Base-by-base conservation (phyloP, 2,329 filamentous ascomycete species). In the Pyrenochaeta sp. region DNA sequence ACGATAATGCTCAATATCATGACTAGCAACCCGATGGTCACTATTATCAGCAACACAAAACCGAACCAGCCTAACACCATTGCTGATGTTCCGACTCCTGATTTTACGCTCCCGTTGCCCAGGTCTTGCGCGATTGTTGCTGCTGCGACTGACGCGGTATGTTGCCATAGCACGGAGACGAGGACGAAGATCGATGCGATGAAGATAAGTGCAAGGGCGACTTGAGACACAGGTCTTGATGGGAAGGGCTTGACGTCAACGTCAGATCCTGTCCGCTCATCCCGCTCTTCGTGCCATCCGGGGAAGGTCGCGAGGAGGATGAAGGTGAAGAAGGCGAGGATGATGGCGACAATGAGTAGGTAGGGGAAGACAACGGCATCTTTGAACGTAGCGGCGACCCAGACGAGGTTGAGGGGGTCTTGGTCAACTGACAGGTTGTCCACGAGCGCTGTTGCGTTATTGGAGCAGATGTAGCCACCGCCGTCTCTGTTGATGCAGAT, bases 41-140 rank as follows among this genome's bases (percentile, higher is more conserved):
- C 94, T 61, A 98, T 90, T 70, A 99, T 96, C 65, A 99, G 84
- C 52, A 98, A 79, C 24, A 91, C 90, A 74, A 99, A 98, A 42
- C 92, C 91, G 79, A 99, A 98, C 95, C 95, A 99, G 58, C 95
- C 95, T 73, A 99, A 84, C 19, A 97, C 91, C 92, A 99, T 98
- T 55, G 95, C 94, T 39, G 90, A 91, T 48, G 92, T 93, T n/a
- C 93, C 93, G 12, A 97, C 92, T 34, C 93, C 93, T 55, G 90
- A 92, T 76, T 85, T 88, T 56, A 97, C 91, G 65, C 89, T 91
- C 43, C 93, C 93, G 77, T 97, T 97, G 36, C 90, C 93, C 66
- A 97, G 87, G 73, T 96, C 93, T 82, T 96, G 91, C 0, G 93
- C 92, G 65, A 99, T 93, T 65, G 96, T 91, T 59, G 92, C 93